Evolutionary conservation across 768 basidiomycete genomes (phyloP).

Genomic region (Strobilomyces echinocephalus): DNA sequence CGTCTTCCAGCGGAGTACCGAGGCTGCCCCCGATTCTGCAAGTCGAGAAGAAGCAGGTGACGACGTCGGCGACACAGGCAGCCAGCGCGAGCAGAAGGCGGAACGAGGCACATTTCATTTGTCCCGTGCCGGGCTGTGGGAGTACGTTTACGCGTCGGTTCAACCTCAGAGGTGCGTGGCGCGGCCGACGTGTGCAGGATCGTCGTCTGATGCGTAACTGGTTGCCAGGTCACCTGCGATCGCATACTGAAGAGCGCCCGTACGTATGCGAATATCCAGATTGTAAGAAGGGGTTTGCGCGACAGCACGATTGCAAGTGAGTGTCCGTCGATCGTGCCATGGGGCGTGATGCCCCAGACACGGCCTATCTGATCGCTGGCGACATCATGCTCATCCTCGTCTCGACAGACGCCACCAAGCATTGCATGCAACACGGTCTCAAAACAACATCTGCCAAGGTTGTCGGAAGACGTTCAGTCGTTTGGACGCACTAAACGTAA

Average conservation of each 20-base stretch:
- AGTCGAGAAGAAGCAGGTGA: conserved; percentile 93
- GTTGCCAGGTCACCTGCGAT: conserved; percentile 76
- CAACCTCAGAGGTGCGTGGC: conserved; percentile 67
- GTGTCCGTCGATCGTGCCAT: conserved; percentile 30
- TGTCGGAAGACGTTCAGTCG: conserved; percentile 95
- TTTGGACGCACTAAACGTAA: conserved; percentile 89
- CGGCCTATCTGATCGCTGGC: not conserved
- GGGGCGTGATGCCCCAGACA: not conserved
- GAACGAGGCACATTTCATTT: conserved; percentile 89
- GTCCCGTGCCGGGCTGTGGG: conserved; percentile 92
- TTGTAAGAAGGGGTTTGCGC: conserved; percentile 91
- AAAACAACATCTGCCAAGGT: conserved; percentile 82
- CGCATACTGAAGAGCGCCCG: conserved; percentile 92
- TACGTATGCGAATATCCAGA: conserved; percentile 93
- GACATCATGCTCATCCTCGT: conserved; percentile 3
- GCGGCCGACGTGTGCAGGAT: not conserved
- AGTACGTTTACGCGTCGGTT: conserved; percentile 96
- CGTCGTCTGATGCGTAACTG: conserved; percentile 1
- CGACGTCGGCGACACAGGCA: conserved; percentile 87
- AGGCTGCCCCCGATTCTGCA: conserved; percentile 80
- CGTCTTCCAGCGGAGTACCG: conserved; percentile 32
- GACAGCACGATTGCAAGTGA: conserved; percentile 96
- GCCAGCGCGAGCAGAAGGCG: conserved; percentile 85
- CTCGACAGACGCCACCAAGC: conserved; percentile 76
- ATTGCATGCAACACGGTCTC: conserved; percentile 77